Percentiles rank a stretch among this genome's conserved stretches.
These are phyloP conservation scores for Carallia brachiata DNA, from an alignment of 345 rosid genomes.

Conservation along the genomic window DNA sequence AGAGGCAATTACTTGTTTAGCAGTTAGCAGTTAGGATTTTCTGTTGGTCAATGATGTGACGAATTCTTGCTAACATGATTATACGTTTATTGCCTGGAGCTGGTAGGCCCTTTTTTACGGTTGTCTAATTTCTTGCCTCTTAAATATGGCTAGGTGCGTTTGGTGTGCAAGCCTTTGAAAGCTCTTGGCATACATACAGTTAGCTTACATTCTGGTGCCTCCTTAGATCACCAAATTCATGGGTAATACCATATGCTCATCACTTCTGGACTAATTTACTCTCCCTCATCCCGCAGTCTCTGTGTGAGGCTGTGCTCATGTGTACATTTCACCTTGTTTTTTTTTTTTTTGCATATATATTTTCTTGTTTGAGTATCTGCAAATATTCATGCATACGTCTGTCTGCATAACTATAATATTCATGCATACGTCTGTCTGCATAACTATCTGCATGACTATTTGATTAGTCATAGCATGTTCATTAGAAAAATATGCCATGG, in stretches of 20 bases:
- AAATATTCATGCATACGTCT: not conserved
- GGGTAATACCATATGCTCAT: slow-evolving; percentile 49
- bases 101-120: not conserved
- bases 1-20: not conserved
- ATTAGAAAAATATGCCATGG: not conserved
- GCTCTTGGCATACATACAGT: slow-evolving; percentile 78
- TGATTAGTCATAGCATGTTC: not conserved
- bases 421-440: no score
- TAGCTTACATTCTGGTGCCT: slow-evolving; percentile 73
- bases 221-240: slow-evolving; percentile 69
- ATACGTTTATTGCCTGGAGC: not conserved
- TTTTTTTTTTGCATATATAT: not conserved
- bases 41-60: not conserved
- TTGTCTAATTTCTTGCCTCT: not conserved
- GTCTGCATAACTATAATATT: not conserved
- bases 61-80: not conserved
- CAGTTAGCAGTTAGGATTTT: slow-evolving; percentile 5
- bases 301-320: not conserved
- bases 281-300: not conserved
- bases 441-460: not conserved
- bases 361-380: not conserved
- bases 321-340: not conserved
- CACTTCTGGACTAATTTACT: slow-evolving; percentile 5
- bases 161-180: slow-evolving; percentile 80
- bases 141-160: slow-evolving; percentile 54